These are phyloP conservation scores for Huntiella bhutanensis DNA, from an alignment of 2,329 filamentous ascomycete species.

Conservation along the genomic window DNA sequence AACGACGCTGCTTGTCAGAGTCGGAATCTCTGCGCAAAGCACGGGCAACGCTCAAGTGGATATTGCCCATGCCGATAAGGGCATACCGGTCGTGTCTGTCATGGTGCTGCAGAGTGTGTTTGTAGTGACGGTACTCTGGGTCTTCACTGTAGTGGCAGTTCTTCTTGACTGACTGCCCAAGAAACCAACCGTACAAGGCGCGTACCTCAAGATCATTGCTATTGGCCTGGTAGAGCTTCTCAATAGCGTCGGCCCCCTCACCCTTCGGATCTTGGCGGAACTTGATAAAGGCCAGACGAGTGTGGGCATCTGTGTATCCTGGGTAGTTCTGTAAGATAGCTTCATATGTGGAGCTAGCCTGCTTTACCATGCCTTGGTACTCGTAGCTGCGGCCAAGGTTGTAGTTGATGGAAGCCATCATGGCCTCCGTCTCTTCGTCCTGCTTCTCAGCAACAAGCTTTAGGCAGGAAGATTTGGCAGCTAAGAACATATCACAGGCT, in stretches of 20 bases:
- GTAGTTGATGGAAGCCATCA: conserved; percentile 92
- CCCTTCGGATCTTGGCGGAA: conserved; percentile 64
- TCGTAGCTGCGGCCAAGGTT: conserved; percentile 91
- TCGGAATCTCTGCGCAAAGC: conserved; percentile 91
- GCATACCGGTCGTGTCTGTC: conserved; percentile 99
- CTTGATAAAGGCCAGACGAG: conserved; percentile 77
- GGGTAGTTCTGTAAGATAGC: conserved; percentile 65
- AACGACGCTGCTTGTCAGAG: conserved; percentile 75
- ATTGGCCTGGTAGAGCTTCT: conserved; percentile 69
- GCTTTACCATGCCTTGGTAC: conserved; percentile 57
- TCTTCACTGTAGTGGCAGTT: conserved; percentile 70
- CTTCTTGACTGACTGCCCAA: conserved; percentile 74
- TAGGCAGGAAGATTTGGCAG: conserved; percentile 74
- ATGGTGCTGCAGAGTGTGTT: conserved; percentile 80
- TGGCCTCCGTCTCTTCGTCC: conserved; percentile 70
- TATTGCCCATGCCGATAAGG: conserved; percentile 88
- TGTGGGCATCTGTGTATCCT: conserved; percentile 83
- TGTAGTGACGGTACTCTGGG: conserved; percentile 82
- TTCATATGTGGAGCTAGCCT: conserved; percentile 78
- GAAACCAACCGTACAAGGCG: conserved; percentile 85
- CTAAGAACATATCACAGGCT: conserved; percentile 77
- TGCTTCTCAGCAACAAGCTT: conserved; percentile 47
- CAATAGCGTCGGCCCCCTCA: conserved; percentile 70
- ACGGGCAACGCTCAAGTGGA: conserved; percentile 68
- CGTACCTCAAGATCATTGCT: conserved; percentile 78